Conservation (phyloP, 768 basidiomycete species). For the Sutorius australiensis region DNA sequence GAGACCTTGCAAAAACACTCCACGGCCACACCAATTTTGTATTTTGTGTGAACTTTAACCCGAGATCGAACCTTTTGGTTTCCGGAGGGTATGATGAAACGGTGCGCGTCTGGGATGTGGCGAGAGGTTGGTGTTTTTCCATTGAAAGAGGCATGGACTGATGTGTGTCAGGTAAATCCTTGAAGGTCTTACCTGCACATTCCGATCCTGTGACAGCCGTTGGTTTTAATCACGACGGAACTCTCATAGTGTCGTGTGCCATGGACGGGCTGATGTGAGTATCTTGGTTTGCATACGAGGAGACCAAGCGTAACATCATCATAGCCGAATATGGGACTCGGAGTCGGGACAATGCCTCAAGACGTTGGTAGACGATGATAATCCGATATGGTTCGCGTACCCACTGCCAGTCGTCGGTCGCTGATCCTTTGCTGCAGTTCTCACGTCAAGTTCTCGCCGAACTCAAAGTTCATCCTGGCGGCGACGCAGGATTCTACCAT, state of each 20-base stretch:
- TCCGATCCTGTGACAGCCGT: conserved; percentile 96
- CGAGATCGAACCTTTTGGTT: conserved; percentile 83
- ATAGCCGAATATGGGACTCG: conserved; percentile 95
- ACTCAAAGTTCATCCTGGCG: conserved; percentile 83
- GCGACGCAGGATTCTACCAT: conserved; percentile 94
- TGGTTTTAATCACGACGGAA: conserved; percentile 91
- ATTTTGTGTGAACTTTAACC: conserved; percentile 91
- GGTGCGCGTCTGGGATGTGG: conserved; percentile 95
- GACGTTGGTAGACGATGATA: conserved; percentile 94
- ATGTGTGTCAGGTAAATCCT: conserved; percentile 57
- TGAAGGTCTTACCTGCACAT: conserved; percentile 90
- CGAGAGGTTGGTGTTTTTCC: conserved; percentile 53
- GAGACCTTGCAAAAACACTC: conserved; percentile 59
- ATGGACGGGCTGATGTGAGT: conserved; percentile 96
- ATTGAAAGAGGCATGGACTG: neutral
- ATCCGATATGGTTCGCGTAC: conserved; percentile 74
- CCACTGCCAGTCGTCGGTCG: conserved; percentile 1
- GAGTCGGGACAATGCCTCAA: conserved; percentile 97
- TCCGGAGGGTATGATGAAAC: conserved; percentile 96
- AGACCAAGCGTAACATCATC: neutral
- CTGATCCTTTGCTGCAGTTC: conserved; percentile 47
- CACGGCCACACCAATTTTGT: conserved; percentile 91
- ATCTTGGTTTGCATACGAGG: neutral
- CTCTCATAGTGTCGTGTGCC: conserved; percentile 88
- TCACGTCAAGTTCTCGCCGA: conserved; percentile 88